A percentile compares a stretch with the other conserved stretches of the same genome.
Conservation (phyloP, 768 basidiomycete species). For the Paxillus involutus region DNA sequence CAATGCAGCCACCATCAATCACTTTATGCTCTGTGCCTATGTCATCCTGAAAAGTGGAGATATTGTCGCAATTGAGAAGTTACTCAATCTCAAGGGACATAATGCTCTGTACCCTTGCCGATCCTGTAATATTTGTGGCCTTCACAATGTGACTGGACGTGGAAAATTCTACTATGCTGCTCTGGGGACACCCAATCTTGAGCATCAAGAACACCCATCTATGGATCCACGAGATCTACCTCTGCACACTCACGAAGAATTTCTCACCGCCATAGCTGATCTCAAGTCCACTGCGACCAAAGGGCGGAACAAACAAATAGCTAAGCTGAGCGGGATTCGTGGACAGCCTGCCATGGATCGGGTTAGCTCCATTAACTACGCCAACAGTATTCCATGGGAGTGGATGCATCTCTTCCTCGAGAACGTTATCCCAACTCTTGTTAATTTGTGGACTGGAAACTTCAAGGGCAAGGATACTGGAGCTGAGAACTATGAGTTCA, state of each 20-base stretch:
- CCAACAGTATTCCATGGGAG: conserved; percentile 4
- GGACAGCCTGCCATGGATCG: neutral
- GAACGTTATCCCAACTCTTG: conserved; percentile 11
- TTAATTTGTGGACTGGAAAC: conserved; percentile 14
- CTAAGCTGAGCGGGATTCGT: neutral
- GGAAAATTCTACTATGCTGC: too few relatives aligned
- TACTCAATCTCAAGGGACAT: conserved; percentile 35
- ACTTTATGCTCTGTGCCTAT: conserved; percentile 18
- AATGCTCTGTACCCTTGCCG: conserved; percentile 34
- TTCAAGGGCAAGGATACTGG: conserved; percentile 14
- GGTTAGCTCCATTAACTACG: neutral
- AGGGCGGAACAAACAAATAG: neutral
- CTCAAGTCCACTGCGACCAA: neutral
- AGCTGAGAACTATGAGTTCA: conserved; percentile 3
- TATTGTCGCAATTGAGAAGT: conserved; percentile 30
- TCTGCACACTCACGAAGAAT: conserved; percentile 18
- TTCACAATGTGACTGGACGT: conserved; percentile 4
- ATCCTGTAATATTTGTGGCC: conserved; percentile 30
- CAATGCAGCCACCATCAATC: neutral
- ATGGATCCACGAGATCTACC: conserved; percentile 20
- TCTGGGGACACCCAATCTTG: conserved; percentile 5
- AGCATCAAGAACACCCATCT: neutral
- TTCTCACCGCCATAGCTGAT: neutral
- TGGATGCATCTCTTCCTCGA: conserved; percentile 18
- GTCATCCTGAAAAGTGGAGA: conserved; percentile 31